Evolutionary conservation across 2,329 filamentous ascomycete genomes (phyloP).

Genomic region (Botryosphaeria dothidea): DNA sequence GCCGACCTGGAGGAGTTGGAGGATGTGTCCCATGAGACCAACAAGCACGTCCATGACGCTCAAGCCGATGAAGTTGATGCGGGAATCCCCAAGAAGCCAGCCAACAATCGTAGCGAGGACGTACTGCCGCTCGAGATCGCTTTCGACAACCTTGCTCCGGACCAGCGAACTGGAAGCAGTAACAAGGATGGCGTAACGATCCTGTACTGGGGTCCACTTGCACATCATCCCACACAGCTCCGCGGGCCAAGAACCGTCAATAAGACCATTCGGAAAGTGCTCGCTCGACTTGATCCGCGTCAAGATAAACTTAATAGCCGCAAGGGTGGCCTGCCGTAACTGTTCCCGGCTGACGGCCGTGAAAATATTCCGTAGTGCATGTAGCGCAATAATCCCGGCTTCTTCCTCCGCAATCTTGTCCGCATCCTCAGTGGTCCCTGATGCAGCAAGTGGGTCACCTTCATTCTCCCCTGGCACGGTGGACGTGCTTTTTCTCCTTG

Average conservation of each 20-base stretch:
- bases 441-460: conserved; percentile 65
- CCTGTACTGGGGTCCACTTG: conserved; percentile 89
- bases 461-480: conserved; percentile 76
- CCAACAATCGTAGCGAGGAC: conserved; percentile 77
- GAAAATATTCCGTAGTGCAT: conserved; percentile 85
- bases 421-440: conserved; percentile 79
- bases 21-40: conserved; percentile 80
- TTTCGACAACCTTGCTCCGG: conserved; percentile 67
- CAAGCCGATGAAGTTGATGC: conserved; percentile 90
- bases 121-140: conserved; percentile 71
- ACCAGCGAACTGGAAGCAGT: conserved; percentile 77
- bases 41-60: conserved; percentile 95
- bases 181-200: conserved; percentile 87
- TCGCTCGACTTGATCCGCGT: conserved; percentile 32
- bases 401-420: conserved; percentile 90
- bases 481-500: conserved; percentile 74
- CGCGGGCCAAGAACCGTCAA: conserved; percentile 71
- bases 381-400: conserved; percentile 78
- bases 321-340: conserved; percentile 72
- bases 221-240: conserved; percentile 78
- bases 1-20: conserved; percentile 70
- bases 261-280: conserved; percentile 40
- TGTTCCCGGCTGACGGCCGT: conserved; percentile 78
- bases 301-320: conserved; percentile 72
- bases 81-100: conserved; percentile 73